These are phyloP conservation scores for Vanilla planifolia DNA, from an alignment of 106 monocot genomes.

Conservation along the genomic window DNA sequence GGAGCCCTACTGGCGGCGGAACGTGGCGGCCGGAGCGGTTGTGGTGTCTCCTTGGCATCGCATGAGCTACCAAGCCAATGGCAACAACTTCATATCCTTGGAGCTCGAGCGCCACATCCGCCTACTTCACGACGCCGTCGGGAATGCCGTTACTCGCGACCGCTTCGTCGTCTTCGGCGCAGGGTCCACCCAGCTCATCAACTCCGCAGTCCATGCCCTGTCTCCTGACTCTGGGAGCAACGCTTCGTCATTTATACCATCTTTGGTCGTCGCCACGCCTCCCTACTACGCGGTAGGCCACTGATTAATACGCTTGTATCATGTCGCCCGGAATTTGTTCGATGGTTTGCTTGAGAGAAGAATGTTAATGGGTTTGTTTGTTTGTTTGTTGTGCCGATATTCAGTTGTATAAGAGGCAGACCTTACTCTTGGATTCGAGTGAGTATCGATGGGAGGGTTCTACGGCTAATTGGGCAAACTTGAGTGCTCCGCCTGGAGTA, in stretches of 20 bases:
- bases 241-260: slow-evolving; percentile 12
- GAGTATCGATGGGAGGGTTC: slow-evolving; percentile 50
- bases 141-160: slow-evolving; percentile 55
- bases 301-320: not conserved
- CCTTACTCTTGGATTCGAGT: slow-evolving; percentile 38
- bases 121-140: slow-evolving; percentile 50
- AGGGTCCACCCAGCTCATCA: slow-evolving; percentile 71
- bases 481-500: not conserved
- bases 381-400: not conserved
- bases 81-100: slow-evolving; percentile 20
- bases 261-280: slow-evolving; percentile 49
- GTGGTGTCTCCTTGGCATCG: slow-evolving; percentile 70
- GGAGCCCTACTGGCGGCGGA: slow-evolving; percentile 72
- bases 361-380: not conserved
- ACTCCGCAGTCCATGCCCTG: slow-evolving; percentile 59
- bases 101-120: slow-evolving; percentile 72
- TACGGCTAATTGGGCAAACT: slow-evolving; percentile 33
- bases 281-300: slow-evolving; percentile 51
- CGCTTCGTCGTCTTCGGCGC: slow-evolving; percentile 57
- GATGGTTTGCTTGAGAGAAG: not conserved
- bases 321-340: not conserved
- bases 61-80: slow-evolving; percentile 53
- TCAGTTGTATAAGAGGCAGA: slow-evolving; percentile 51
- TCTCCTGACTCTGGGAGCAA: slow-evolving; percentile 20
- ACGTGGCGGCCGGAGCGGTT: slow-evolving; percentile 44